phyloP scores from a whole-genome alignment of 257 asterid genomes.

The Solanum megistacrolobum region DNA sequence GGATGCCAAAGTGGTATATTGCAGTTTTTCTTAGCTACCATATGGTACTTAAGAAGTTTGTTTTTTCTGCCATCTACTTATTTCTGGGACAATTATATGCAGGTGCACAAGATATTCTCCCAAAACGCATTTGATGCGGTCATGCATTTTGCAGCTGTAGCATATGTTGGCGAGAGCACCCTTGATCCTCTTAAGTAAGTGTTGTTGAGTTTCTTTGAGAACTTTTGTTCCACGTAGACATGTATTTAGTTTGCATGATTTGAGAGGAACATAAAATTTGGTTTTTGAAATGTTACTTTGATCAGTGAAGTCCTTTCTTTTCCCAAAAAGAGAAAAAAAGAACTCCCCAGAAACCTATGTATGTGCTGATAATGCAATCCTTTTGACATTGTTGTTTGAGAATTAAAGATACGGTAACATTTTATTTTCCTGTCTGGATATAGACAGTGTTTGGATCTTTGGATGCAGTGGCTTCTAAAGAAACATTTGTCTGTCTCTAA shows the following conservation, averaged over 20 bases:
- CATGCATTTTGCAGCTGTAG: constrained; percentile 73
- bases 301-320: background rate
- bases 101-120: constrained; percentile 40
- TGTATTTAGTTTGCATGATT: background rate
- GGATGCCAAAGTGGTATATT: constrained; percentile 62
- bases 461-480: background rate
- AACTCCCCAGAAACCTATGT: background rate
- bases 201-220: background rate
- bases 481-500: background rate
- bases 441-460: background rate
- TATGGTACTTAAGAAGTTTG: background rate
- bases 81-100: constrained; percentile 11
- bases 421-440: background rate
- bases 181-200: constrained; percentile 79
- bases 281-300: background rate
- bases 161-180: constrained; percentile 95
- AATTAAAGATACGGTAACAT: background rate
- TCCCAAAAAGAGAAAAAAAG: background rate
- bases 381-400: background rate
- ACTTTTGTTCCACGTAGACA: background rate
- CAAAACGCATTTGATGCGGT: constrained; percentile 3
- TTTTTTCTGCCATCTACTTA: background rate
- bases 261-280: background rate
- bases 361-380: background rate
- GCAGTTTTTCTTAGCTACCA: background rate